Percentiles rank a stretch among this genome's conserved stretches.
phyloP scores from a whole-genome alignment of 2,329 filamentous ascomycete species.

The Trichoderma sp. region DNA sequence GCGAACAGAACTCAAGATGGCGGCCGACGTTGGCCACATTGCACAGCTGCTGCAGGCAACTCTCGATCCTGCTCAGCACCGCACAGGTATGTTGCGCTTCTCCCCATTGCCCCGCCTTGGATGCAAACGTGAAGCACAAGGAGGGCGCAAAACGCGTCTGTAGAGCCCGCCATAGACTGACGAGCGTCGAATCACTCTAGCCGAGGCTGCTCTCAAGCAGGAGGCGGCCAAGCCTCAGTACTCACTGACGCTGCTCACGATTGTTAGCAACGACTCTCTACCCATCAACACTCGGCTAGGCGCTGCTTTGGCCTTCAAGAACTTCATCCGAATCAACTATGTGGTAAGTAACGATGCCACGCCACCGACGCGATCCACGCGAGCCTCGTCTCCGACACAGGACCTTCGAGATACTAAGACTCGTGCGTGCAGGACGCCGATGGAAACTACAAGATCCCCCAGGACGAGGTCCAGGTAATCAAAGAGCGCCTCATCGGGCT shows the following conservation, averaged over 20 bases:
- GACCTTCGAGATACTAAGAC: conserved; percentile 6
- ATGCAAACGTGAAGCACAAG: background rate
- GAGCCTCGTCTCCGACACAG: background rate
- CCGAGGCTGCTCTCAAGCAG: conserved; percentile 76
- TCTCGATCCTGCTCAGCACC: conserved; percentile 83
- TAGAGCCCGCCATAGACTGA: conserved; percentile 38
- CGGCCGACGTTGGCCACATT: conserved; percentile 62
- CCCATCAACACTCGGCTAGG: conserved; percentile 81
- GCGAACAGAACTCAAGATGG: conserved; percentile 50
- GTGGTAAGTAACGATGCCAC: conserved; percentile 61
- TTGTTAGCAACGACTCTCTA: conserved; percentile 76
- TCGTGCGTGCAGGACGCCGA: conserved; percentile 72
- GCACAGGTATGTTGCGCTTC: conserved; percentile 70
- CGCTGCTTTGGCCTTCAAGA: conserved; percentile 95
- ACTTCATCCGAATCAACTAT: conserved; percentile 94
- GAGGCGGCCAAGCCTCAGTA: conserved; percentile 86
- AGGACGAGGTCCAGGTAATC: conserved; percentile 83
- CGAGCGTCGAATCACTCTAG: conserved; percentile 56
- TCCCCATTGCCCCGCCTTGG: conserved; percentile 22
- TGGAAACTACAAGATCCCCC: conserved; percentile 85
- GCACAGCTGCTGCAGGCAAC: conserved; percentile 88
- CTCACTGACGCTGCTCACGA: conserved; percentile 84
- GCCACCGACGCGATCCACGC: background rate
- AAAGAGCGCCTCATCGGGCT: conserved; percentile 94
- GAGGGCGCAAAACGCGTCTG: background rate